A percentile compares a stretch with the other conserved stretches of the same genome.
These are phyloP conservation scores for Phaeotremella skinneri DNA, from an alignment of 768 basidiomycete species.

Conservation along the genomic window DNA sequence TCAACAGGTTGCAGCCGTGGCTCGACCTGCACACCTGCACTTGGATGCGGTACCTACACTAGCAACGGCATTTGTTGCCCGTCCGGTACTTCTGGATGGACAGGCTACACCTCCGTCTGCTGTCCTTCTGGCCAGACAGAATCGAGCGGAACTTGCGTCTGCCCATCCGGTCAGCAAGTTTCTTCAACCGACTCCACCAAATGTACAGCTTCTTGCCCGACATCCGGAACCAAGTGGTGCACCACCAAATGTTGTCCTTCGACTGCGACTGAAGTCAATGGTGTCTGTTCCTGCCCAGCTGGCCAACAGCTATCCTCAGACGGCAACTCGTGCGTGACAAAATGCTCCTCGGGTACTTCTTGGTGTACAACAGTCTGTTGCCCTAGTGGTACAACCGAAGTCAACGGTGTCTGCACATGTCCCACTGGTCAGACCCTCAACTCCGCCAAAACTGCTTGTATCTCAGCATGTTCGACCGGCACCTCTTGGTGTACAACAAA, in stretches of 20 bases:
- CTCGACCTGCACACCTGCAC: slow-evolving; percentile 26
- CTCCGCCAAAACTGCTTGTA: slow-evolving; percentile 17
- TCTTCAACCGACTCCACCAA: slow-evolving; percentile 14
- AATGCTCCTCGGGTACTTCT: slow-evolving; percentile 14
- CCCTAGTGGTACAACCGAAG: slow-evolving; percentile 34
- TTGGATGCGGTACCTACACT: slow-evolving; percentile 19
- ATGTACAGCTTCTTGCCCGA: slow-evolving; percentile 18
- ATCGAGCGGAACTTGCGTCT: slow-evolving; percentile 25
- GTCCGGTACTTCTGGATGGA: slow-evolving; percentile 21
- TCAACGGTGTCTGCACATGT: slow-evolving; percentile 26
- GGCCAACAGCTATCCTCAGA: slow-evolving; percentile 7
- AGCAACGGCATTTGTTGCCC: slow-evolving; percentile 32
- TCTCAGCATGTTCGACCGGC: slow-evolving; percentile 11
- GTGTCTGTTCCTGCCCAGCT: not conserved
- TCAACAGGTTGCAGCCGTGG: slow-evolving; percentile 26
- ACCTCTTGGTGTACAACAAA: slow-evolving; percentile 8
- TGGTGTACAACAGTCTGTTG: slow-evolving; percentile 29
- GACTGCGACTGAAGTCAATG: slow-evolving; percentile 5
- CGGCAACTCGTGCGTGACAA: slow-evolving; percentile 15
- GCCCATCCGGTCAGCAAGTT: slow-evolving; percentile 20
- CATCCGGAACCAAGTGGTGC: not conserved
- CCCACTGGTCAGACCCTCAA: slow-evolving; percentile 18
- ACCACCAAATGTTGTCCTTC: slow-evolving; percentile 20
- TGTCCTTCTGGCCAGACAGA: slow-evolving; percentile 41
- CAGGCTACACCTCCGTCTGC: slow-evolving; percentile 30